These are phyloP conservation scores for Cladophialophora chaetospira DNA, from an alignment of 2,329 filamentous ascomycete species.

Conservation along the genomic window DNA sequence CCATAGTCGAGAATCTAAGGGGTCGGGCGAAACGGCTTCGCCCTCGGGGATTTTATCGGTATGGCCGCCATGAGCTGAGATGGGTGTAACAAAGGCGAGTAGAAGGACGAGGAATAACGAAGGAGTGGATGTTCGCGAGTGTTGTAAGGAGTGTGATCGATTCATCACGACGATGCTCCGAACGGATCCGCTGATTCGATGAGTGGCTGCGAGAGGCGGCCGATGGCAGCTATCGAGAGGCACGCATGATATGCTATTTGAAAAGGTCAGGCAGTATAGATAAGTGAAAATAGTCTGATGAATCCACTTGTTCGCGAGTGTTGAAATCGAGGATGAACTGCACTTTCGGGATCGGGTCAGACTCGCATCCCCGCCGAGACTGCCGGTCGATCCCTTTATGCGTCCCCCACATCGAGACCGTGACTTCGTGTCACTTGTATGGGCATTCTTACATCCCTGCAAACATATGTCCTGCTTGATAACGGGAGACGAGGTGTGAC, in stretches of 20 bases:
- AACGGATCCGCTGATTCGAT: neutral
- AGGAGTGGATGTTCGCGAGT: constrained; percentile 1
- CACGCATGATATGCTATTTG: constrained; percentile 9
- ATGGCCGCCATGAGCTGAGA: constrained; percentile 56
- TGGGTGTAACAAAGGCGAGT: constrained; percentile 36
- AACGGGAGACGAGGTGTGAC: neutral
- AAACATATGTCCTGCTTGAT: too few relatives aligned
- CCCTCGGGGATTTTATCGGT: constrained; percentile 67
- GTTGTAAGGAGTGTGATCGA: constrained; percentile 7
- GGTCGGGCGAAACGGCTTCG: constrained; percentile 68
- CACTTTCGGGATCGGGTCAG: neutral
- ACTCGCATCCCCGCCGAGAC: constrained; percentile 2
- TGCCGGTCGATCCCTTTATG: neutral
- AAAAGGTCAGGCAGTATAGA: neutral
- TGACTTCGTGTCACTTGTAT: too few relatives aligned
- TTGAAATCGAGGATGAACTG: neutral
- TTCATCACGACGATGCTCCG: constrained; percentile 16
- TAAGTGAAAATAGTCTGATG: neutral
- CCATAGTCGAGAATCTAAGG: constrained; percentile 86
- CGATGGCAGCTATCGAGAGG: constrained; percentile 9
- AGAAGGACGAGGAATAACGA: constrained; percentile 27
- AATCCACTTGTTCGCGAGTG: neutral
- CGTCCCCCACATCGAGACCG: too few relatives aligned
- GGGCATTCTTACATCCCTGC: too few relatives aligned
- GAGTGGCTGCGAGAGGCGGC: neutral